phyloP scores from a whole-genome alignment of 2,329 filamentous ascomycete species.

The Paraconiothyrium sp. region DNA sequence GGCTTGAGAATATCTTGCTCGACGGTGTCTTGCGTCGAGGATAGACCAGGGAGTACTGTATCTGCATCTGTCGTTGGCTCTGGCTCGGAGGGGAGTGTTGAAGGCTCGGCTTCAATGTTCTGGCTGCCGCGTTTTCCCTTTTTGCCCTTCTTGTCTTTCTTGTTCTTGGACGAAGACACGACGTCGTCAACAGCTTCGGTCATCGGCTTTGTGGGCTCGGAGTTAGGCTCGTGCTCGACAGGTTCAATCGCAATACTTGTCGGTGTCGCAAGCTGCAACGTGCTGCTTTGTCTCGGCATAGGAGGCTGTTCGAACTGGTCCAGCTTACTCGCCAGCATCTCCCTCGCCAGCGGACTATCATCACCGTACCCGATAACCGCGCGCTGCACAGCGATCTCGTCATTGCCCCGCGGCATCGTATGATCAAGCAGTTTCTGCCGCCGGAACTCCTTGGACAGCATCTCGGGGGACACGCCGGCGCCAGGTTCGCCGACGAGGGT shows the following conservation, averaged over 20 bases:
- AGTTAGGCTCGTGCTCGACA: neutral
- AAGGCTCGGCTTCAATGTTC: slow-evolving; percentile 25
- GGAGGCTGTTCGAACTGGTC: neutral
- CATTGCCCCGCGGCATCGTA: slow-evolving; percentile 29
- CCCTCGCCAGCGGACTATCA: slow-evolving; percentile 12
- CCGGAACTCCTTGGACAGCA: slow-evolving; percentile 33
- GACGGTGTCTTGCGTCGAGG: slow-evolving; percentile 23
- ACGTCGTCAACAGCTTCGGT: slow-evolving; percentile 19
- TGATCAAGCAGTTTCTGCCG: slow-evolving; percentile 40
- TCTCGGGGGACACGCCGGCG: slow-evolving; percentile 22
- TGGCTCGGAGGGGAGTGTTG: slow-evolving; percentile 15
- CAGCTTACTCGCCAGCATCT: slow-evolving; percentile 16
- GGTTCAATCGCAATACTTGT: slow-evolving; percentile 9
- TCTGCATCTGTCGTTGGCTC: slow-evolving; percentile 1
- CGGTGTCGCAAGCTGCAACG: neutral
- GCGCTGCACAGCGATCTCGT: slow-evolving; percentile 26
- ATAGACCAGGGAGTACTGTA: slow-evolving; percentile 6
- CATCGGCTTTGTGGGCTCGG: neutral
- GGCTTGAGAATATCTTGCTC: slow-evolving; percentile 34
- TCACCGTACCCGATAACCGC: slow-evolving; percentile 20
- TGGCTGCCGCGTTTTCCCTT: slow-evolving; percentile 39
- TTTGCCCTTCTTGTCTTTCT: slow-evolving; percentile 41
- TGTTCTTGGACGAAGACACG: slow-evolving; percentile 29
- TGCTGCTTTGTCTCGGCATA: neutral
- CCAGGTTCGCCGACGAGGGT: slow-evolving; percentile 43